These are phyloP conservation scores for Cucurbita moschata DNA, from an alignment of 306 rosid genomes.

Conservation along the genomic window DNA sequence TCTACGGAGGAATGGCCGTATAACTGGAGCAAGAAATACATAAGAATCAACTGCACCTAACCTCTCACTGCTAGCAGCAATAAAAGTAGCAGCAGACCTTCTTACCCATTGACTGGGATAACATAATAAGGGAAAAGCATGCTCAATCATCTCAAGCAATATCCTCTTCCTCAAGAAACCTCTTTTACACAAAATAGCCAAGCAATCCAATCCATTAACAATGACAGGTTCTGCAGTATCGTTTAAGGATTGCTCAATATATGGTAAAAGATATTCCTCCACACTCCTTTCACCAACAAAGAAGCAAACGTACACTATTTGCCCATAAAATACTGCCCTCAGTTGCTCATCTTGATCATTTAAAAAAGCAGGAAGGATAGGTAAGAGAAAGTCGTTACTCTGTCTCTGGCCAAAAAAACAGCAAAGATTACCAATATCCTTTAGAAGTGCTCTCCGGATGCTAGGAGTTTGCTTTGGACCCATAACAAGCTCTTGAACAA, in stretches of 20 bases:
- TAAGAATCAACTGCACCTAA: slow-evolving; percentile 90
- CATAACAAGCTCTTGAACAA: slow-evolving; percentile 97
- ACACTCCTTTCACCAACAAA: slow-evolving; percentile 98
- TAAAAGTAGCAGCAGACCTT: slow-evolving; percentile 72
- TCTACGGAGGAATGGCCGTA: slow-evolving; percentile 68
- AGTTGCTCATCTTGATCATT: slow-evolving; percentile 89
- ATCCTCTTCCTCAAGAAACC: slow-evolving; percentile 74
- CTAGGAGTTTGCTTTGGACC: slow-evolving; percentile 99
- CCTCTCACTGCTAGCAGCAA: slow-evolving; percentile 82
- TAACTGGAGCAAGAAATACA: slow-evolving; percentile 87
- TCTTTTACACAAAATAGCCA: slow-evolving; percentile 67
- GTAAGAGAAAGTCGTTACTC: slow-evolving; percentile 87
- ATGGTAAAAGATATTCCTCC: slow-evolving; percentile 96
- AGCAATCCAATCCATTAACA: slow-evolving; percentile 79
- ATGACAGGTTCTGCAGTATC: slow-evolving; percentile 71
- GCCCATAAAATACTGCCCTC: slow-evolving; percentile 78
- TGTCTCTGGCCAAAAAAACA: slow-evolving; percentile 94
- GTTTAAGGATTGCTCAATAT: slow-evolving; percentile 87
- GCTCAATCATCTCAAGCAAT: slow-evolving; percentile 87
- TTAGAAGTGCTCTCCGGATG: slow-evolving; percentile 93
- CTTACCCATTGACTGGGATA: slow-evolving; percentile 90
- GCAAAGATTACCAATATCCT: slow-evolving; percentile 80
- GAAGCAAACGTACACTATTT: slow-evolving; percentile 88
- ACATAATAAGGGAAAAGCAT: slow-evolving; percentile 74
- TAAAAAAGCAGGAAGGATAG: slow-evolving; percentile 90